Conservation (phyloP, 2,329 filamentous ascomycete genomes). For the Chrysoporthe deuterocubensis region DNA sequence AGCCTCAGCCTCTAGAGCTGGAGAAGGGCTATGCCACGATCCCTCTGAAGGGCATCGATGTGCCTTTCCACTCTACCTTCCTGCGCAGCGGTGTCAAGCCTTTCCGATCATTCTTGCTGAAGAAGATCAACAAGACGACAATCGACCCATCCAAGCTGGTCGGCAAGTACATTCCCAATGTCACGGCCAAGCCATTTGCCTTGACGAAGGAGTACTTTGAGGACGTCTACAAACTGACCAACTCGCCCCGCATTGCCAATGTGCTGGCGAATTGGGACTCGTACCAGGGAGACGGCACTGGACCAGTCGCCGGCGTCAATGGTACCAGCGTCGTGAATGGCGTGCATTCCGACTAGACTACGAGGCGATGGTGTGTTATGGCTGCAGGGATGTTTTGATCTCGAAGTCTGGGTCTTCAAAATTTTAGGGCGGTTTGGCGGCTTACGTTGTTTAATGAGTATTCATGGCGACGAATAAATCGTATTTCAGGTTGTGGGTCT, state of each 20-base stretch:
- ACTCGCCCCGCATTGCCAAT: conserved; percentile 75
- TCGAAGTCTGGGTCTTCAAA: neutral
- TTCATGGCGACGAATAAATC: conserved; percentile 23
- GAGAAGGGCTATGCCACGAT: conserved; percentile 97
- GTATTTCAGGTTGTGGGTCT: conserved; percentile 15
- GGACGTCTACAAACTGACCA: conserved; percentile 94
- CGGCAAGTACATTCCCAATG: conserved; percentile 99
- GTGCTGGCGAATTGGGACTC: conserved; percentile 87
- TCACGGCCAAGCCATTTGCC: conserved; percentile 93
- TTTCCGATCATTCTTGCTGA: conserved; percentile 96
- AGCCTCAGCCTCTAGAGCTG: conserved; percentile 85
- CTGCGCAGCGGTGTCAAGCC: conserved; percentile 97
- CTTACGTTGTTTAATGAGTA: conserved; percentile 10
- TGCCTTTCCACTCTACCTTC: conserved; percentile 99
- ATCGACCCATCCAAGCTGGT: conserved; percentile 97
- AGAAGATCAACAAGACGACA: conserved; percentile 99
- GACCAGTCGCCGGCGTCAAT: conserved; percentile 26
- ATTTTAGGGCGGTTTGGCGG: neutral
- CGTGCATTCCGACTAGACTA: conserved; percentile 18
- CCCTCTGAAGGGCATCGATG: conserved; percentile 94
- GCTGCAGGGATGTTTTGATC: neutral
- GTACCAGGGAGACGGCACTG: conserved; percentile 59
- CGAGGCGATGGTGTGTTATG: neutral
- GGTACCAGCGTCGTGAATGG: conserved; percentile 22
- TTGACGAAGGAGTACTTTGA: conserved; percentile 99